Conservation (phyloP, 192 early-diverging fungal genomes). For the Radiomyces spectabilis region DNA sequence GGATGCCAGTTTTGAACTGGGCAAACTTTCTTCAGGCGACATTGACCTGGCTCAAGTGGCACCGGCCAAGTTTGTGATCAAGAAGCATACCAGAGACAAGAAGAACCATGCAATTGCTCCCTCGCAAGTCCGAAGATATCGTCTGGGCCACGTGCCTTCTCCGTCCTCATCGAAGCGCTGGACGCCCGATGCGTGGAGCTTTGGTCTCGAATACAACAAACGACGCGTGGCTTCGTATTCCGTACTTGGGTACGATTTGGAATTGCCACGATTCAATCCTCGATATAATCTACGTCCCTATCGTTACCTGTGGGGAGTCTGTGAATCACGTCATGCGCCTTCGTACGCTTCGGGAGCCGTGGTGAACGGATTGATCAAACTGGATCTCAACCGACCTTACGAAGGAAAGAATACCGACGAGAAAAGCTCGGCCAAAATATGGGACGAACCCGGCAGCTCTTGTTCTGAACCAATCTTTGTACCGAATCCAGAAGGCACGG, state of each 20-base stretch:
- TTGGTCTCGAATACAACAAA: conserved; percentile 1
- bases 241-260: conserved; percentile 23
- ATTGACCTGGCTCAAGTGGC: conserved; percentile 8
- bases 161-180: background rate
- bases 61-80: conserved; percentile 13
- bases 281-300: conserved; percentile 15
- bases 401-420: conserved; percentile 4
- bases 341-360: conserved; percentile 25
- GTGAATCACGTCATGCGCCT: conserved; percentile 17
- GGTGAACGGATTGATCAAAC: conserved; percentile 26
- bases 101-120: conserved; percentile 13
- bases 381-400: conserved; percentile 20
- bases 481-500: conserved; percentile 10
- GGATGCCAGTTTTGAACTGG: conserved; percentile 26
- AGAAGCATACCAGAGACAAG: conserved; percentile 17
- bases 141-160: conserved; percentile 18
- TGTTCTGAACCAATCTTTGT: conserved; percentile 34
- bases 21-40: conserved; percentile 7
- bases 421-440: conserved; percentile 2
- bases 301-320: conserved; percentile 27
- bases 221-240: conserved; percentile 20
- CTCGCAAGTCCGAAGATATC: conserved; percentile 21
- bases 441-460: conserved; percentile 28
- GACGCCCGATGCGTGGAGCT: background rate
- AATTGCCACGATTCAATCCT: conserved; percentile 30